Evolutionary conservation across 2,329 filamentous ascomycete species (phyloP).

Genomic region (Bipolaris gigantea): DNA sequence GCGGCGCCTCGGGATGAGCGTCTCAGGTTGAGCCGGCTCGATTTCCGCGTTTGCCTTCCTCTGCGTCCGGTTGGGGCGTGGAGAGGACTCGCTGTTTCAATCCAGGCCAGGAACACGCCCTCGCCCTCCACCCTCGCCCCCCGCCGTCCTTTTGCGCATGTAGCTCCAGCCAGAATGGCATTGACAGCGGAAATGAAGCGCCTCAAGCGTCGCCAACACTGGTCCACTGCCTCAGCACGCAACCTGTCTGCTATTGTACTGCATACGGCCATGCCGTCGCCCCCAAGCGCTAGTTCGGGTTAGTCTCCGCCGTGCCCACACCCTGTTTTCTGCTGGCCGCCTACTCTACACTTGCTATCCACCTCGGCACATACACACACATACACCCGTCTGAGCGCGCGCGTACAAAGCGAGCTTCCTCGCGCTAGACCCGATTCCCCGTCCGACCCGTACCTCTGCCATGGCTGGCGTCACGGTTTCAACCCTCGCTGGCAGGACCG

Average conservation of each 20-base stretch:
- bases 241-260: background rate
- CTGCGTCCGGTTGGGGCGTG: conserved; percentile 15
- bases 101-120: conserved; percentile 11
- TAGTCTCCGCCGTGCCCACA: too few species aligned
- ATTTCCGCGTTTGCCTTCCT: conserved; percentile 12
- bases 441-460: conserved; percentile 3
- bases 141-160: conserved; percentile 7
- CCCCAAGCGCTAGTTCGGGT: background rate
- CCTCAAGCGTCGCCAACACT: background rate
- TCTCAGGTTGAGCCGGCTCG: conserved; percentile 30
- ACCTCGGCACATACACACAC: background rate
- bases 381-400: background rate
- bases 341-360: too few species aligned
- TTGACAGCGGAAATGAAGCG: conserved; percentile 12
- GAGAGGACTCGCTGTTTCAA: conserved; percentile 27
- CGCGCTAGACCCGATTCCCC: background rate
- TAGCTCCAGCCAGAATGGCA: conserved; percentile 15
- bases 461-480: conserved; percentile 15
- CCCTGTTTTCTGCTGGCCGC: background rate
- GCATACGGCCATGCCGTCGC: background rate
- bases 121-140: conserved; percentile 6
- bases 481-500: conserved; percentile 10
- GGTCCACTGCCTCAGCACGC: background rate
- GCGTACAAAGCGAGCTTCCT: background rate
- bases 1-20: conserved; percentile 21